Evolutionary conservation across 2,329 filamentous ascomycete genomes (phyloP).

Genomic region (Periconia macrospinosa): DNA sequence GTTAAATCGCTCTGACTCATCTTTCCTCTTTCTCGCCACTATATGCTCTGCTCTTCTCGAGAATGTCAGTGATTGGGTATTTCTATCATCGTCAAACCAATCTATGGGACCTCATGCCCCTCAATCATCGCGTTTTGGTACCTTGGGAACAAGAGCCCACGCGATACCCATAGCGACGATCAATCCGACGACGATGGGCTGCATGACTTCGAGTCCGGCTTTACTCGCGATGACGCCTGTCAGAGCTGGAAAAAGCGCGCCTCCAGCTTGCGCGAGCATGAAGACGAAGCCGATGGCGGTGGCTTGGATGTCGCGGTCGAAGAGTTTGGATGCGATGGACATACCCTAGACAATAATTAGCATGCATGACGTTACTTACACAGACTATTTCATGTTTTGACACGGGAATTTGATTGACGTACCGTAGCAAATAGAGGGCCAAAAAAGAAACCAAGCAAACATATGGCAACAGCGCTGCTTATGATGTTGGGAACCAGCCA

Average conservation of each 20-base stretch:
- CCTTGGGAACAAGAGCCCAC: constrained; percentile 21
- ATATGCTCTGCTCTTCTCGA: too few species aligned
- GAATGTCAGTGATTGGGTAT: too few species aligned
- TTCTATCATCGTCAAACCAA: too few species aligned
- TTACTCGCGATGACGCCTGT: constrained; percentile 52
- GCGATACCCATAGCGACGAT: constrained; percentile 24
- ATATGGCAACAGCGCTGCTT: constrained; percentile 57
- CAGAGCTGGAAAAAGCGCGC: constrained; percentile 58
- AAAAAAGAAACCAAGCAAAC: constrained; percentile 59
- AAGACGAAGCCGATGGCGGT: constrained; percentile 60
- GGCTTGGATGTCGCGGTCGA: constrained; percentile 51
- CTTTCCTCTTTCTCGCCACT: too few species aligned
- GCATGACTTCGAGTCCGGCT: constrained; percentile 24
- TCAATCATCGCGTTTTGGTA: constrained; percentile 15
- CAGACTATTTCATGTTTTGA: too few species aligned
- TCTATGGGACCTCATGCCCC: not conserved
- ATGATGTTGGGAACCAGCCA: constrained; percentile 28
- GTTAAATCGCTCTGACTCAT: too few species aligned
- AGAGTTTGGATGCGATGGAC: constrained; percentile 56
- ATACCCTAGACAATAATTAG: too few species aligned
- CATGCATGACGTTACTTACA: too few species aligned
- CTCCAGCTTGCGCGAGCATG: constrained; percentile 59
- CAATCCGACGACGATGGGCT: constrained; percentile 23
- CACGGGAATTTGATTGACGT: too few species aligned
- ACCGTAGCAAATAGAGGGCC: constrained; percentile 63